Conservation (phyloP, 2,329 filamentous ascomycete genomes). For the Didymella exigua region DNA sequence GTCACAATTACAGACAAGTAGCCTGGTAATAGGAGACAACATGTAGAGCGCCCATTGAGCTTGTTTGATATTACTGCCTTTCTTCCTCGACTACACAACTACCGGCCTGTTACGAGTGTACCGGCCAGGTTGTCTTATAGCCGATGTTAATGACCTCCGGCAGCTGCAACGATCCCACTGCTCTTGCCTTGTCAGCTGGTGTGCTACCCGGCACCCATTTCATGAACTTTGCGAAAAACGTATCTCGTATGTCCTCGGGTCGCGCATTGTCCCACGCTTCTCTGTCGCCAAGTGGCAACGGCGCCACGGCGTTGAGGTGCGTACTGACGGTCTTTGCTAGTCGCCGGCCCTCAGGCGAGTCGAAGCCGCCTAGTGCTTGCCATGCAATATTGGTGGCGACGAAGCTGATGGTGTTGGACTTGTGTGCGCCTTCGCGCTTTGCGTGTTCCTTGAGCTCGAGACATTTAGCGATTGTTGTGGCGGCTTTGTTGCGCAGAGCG, state of each 20-base stretch:
- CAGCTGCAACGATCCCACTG: neutral
- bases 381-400: constrained; percentile 36
- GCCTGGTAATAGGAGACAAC: no score
- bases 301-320: neutral
- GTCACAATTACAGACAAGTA: no score
- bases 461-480: constrained; percentile 25
- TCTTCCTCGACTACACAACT: no score
- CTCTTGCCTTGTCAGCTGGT: neutral
- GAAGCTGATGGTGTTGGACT: constrained; percentile 34
- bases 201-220: neutral
- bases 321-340: constrained; percentile 17
- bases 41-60: no score
- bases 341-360: constrained; percentile 28
- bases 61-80: no score
- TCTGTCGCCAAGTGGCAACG: constrained; percentile 1
- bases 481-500: constrained; percentile 25
- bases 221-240: constrained; percentile 6
- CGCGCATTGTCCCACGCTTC: constrained; percentile 8
- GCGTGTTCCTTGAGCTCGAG: constrained; percentile 30
- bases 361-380: constrained; percentile 32
- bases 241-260: constrained; percentile 7
- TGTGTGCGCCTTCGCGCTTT: constrained; percentile 19
- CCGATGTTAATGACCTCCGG: neutral
- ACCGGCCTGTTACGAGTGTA: neutral
- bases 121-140: neutral